Evolutionary conservation across 306 rosid genomes (phyloP).

Genomic region (Fagus crenata): DNA sequence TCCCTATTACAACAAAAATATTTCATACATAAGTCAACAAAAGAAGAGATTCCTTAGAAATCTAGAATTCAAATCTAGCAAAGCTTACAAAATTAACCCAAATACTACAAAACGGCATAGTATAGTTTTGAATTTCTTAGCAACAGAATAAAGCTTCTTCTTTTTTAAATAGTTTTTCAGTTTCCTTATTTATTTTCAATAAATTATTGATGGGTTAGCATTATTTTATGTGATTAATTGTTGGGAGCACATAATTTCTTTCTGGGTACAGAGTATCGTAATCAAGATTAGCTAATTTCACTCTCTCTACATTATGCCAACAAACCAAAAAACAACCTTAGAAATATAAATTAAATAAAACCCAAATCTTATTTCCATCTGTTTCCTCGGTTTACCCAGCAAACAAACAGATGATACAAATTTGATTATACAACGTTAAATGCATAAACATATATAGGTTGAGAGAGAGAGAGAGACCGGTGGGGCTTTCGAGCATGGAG

Average conservation of each 20-base stretch:
- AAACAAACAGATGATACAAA: neutral
- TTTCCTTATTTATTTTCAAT: neutral
- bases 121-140: neutral
- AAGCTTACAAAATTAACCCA: neutral
- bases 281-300: neutral
- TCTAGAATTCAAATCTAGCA: neutral
- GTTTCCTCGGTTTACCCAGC: neutral
- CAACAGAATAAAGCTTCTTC: neutral
- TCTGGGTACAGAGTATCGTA: too few relatives aligned
- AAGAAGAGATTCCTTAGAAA: neutral
- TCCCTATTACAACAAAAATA: conserved; percentile 49
- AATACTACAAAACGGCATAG: neutral
- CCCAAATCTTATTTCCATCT: neutral
- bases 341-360: neutral
- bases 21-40: conserved; percentile 1
- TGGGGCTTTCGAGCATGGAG: conserved; percentile 93
- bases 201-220: neutral
- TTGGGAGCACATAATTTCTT: too few relatives aligned
- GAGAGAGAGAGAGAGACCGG: conserved; percentile 42
- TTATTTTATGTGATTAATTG: too few relatives aligned
- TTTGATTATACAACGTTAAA: neutral
- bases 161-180: neutral
- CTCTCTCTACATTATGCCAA: neutral
- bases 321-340: neutral
- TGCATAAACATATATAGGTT: neutral